phyloP scores from a whole-genome alignment of 306 rosid species.

The Cicer bijugum region DNA sequence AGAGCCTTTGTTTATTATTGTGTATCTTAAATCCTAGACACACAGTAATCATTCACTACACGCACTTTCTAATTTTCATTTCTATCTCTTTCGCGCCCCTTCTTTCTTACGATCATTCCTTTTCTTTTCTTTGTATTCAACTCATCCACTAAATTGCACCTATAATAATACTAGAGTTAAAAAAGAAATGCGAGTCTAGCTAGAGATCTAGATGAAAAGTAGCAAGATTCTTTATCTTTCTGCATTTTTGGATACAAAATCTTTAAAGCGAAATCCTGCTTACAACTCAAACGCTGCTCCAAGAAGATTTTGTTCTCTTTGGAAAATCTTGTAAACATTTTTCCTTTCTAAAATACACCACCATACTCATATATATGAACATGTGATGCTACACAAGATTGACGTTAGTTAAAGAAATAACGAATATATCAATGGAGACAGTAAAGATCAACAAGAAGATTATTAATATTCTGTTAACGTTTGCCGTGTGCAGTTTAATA shows the following conservation, averaged over 20 bases:
- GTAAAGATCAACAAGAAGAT: conserved; percentile 56
- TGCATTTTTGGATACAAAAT: conserved; percentile 68
- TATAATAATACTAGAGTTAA: background rate
- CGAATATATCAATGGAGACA: conserved; percentile 45
- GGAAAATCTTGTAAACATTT: conserved; percentile 38
- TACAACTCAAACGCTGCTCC: conserved; percentile 55
- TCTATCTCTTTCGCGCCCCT: background rate
- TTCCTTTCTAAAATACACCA: background rate
- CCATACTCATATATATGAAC: no score
- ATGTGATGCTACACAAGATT: background rate
- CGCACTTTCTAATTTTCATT: conserved; percentile 15
- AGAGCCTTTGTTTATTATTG: no score
- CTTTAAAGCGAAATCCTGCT: conserved; percentile 68
- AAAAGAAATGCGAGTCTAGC: background rate
- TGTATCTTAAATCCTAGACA: conserved; percentile 57
- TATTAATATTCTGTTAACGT: conserved; percentile 58
- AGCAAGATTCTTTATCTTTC: conserved; percentile 45
- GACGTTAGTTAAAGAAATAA: background rate
- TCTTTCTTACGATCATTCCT: background rate
- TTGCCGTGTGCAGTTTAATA: conserved; percentile 65
- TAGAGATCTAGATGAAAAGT: background rate
- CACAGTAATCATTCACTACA: conserved; percentile 34
- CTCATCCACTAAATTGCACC: background rate
- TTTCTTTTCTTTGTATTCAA: background rate
- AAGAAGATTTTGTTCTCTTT: conserved; percentile 61